Percentiles rank a stretch among this genome's conserved stretches.
Evolutionary conservation across 495 filamentous ascomycete species (phyloP).

Genomic region (Xylaria palmicola): DNA sequence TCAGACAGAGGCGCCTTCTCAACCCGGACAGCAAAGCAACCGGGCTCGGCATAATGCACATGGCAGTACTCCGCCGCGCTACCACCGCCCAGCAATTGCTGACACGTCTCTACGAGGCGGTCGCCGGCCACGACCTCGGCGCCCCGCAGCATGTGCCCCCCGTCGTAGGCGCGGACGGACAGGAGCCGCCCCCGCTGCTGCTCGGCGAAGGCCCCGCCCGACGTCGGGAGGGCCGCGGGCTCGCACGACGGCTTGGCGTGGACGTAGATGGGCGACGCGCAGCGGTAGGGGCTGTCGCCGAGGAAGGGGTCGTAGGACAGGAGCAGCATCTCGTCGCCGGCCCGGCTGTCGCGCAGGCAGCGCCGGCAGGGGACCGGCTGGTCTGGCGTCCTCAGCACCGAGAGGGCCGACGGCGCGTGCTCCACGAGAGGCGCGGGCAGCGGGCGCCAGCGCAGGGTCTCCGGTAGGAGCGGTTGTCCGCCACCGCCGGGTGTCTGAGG

Average conservation of each 20-base stretch:
- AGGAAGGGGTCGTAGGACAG: conserved; percentile 16
- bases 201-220: conserved; percentile 1
- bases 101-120: neutral
- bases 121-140: conserved; percentile 1
- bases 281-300: conserved; percentile 13
- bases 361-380: conserved; percentile 7
- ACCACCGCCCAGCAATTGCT: conserved; percentile 3
- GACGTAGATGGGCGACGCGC: conserved; percentile 9
- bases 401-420: neutral
- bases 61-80: conserved; percentile 9
- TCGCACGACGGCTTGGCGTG: conserved; percentile 3
- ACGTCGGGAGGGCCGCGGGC: neutral
- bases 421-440: conserved; percentile 2
- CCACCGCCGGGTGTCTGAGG: neutral
- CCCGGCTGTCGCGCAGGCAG: neutral
- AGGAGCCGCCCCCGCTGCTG: neutral
- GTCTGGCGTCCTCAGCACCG: neutral
- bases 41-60: conserved; percentile 3
- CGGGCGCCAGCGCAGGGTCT: neutral
- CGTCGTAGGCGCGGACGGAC: conserved; percentile 5
- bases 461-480: neutral
- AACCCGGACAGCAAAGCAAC: conserved; percentile 12
- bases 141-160: conserved; percentile 6
- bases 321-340: conserved; percentile 12
- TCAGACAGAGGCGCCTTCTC: neutral